Percentiles rank a stretch among this genome's conserved stretches.
These are phyloP conservation scores for Ceratocystis cubensis DNA, from an alignment of 2,329 filamentous ascomycete genomes.

Conservation along the genomic window DNA sequence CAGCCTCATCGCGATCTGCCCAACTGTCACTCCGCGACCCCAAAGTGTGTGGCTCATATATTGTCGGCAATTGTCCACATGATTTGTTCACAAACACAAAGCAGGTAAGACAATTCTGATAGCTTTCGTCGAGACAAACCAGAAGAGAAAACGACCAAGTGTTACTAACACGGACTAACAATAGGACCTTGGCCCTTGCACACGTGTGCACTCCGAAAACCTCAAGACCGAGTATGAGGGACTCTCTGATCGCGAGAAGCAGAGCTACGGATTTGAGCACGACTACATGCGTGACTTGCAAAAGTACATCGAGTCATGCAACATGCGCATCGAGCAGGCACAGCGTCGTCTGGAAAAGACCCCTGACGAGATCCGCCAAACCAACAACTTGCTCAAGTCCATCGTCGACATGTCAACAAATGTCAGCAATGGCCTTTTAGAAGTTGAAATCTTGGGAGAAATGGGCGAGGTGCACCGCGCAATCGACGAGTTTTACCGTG, in stretches of 20 bases:
- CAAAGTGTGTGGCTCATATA: conserved; percentile 89
- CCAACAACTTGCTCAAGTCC: conserved; percentile 61
- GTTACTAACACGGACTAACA: neutral
- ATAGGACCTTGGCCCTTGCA: conserved; percentile 70
- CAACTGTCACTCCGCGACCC: conserved; percentile 81
- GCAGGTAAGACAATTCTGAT: conserved; percentile 36
- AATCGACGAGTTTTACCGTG: conserved; percentile 76
- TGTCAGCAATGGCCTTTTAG: conserved; percentile 69
- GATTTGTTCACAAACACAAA: conserved; percentile 99
- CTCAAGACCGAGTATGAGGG: conserved; percentile 81
- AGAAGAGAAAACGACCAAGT: neutral
- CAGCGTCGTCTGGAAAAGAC: conserved; percentile 92
- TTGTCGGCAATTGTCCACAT: conserved; percentile 89
- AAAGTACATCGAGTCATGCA: conserved; percentile 95
- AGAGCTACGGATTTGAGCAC: conserved; percentile 80
- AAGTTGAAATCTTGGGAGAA: conserved; percentile 76
- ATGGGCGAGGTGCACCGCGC: conserved; percentile 68
- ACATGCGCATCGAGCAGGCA: conserved; percentile 79
- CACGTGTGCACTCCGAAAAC: conserved; percentile 76
- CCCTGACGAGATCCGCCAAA: conserved; percentile 91
- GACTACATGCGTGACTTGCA: conserved; percentile 95
- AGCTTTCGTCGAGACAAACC: neutral
- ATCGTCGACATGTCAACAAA: conserved; percentile 70
- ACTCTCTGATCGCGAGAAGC: conserved; percentile 56
- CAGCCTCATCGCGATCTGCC: conserved; percentile 58